Conservation (phyloP, 2,329 filamentous ascomycete species). For the Aspergillus niger region DNA sequence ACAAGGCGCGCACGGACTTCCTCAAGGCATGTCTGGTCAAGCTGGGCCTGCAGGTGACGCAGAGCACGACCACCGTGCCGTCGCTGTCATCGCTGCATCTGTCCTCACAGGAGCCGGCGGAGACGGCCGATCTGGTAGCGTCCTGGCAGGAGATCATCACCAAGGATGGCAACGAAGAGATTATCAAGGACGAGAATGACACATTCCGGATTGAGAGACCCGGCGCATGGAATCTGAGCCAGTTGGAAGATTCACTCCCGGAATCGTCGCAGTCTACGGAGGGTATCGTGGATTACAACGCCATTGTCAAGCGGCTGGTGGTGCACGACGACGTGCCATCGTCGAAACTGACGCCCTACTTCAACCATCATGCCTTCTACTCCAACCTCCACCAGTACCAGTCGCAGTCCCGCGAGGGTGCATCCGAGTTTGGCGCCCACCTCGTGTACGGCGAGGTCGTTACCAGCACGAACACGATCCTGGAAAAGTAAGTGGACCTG, state of each 20-base stretch:
- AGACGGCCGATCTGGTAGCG: conserved; percentile 68
- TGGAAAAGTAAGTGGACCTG: conserved; percentile 70
- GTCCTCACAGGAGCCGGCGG: conserved; percentile 65
- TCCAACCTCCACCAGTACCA: conserved; percentile 70
- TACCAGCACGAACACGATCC: conserved; percentile 88
- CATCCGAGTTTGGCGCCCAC: conserved; percentile 69
- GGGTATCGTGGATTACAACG: conserved; percentile 72
- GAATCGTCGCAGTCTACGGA: conserved; percentile 48
- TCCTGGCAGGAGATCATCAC: conserved; percentile 67
- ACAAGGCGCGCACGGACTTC: conserved; percentile 71
- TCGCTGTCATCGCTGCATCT: conserved; percentile 82
- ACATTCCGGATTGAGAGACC: conserved; percentile 76
- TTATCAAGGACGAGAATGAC: conserved; percentile 79
- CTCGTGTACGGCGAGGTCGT: conserved; percentile 89
- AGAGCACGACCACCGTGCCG: conserved; percentile 69
- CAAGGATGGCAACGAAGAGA: conserved; percentile 66
- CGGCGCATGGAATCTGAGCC: conserved; percentile 60
- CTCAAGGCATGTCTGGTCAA: conserved; percentile 77
- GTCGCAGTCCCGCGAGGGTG: conserved; percentile 56
- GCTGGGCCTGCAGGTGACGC: conserved; percentile 76
- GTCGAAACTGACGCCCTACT: conserved; percentile 75
- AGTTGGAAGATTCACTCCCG: conserved; percentile 57
- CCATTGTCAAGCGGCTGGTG: conserved; percentile 71
- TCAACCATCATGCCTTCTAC: conserved; percentile 81
- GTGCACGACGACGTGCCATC: conserved; percentile 72